Evolutionary conservation across 306 rosid species (phyloP).

Genomic region (Cyclanthera cordifolia): DNA sequence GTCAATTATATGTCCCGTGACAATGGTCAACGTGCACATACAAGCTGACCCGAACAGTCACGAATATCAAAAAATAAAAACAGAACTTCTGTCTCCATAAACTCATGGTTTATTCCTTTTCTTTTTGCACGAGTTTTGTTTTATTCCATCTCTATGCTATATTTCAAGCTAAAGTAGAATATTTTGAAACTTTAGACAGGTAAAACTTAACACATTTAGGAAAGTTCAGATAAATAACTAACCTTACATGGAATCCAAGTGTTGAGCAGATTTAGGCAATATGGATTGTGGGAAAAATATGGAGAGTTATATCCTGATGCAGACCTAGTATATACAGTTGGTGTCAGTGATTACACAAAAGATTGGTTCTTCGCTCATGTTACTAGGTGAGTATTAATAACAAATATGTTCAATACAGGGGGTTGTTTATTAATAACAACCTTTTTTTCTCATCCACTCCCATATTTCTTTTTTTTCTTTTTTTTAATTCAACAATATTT

Average conservation of each 20-base stretch:
- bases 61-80: too few relatives aligned
- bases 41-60: too few relatives aligned
- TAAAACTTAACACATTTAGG: background rate
- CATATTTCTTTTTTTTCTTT: too few relatives aligned
- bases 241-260: background rate
- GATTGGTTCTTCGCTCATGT: constrained; percentile 40
- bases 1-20: too few relatives aligned
- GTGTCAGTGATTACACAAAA: constrained; percentile 21
- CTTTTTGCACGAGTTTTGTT: too few relatives aligned
- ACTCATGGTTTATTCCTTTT: too few relatives aligned
- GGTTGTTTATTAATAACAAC: background rate
- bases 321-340: constrained; percentile 28
- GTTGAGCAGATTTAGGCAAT: constrained; percentile 31
- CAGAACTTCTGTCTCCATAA: too few relatives aligned
- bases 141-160: too few relatives aligned
- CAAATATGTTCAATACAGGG: background rate
- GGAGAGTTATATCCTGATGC: constrained; percentile 26
- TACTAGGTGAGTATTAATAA: constrained; percentile 28
- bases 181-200: background rate
- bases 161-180: background rate
- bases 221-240: background rate
- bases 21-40: too few relatives aligned
- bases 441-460: too few relatives aligned
- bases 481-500: too few relatives aligned
- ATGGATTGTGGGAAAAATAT: constrained; percentile 41